Conservation (phyloP, 1,139 yeast species). For the Hyphopichia burtonii region DNA sequence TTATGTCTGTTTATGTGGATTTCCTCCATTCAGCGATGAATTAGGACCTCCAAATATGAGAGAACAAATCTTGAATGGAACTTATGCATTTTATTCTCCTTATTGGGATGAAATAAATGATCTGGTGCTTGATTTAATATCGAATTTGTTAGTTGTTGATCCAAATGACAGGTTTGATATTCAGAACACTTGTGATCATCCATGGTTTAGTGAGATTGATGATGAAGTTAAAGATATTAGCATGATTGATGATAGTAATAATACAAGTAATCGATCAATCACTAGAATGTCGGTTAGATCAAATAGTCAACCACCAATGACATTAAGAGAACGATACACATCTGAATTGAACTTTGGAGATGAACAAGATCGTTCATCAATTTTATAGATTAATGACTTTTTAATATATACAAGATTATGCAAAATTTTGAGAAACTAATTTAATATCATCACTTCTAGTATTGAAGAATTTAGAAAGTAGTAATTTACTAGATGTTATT, state of each 20-base stretch:
- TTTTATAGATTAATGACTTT: slow-evolving; percentile 4
- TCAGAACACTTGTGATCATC: slow-evolving; percentile 50
- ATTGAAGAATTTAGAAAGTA: slow-evolving; percentile 29
- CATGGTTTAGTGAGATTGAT: slow-evolving; percentile 47
- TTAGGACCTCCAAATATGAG: slow-evolving; percentile 76
- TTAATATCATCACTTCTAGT: slow-evolving; percentile 26
- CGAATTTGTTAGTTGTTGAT: slow-evolving; percentile 58
- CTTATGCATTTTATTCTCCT: slow-evolving; percentile 74
- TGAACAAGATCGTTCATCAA: slow-evolving; percentile 8
- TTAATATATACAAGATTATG: not conserved
- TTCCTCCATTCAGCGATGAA: slow-evolving; percentile 83
- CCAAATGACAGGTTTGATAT: slow-evolving; percentile 55
- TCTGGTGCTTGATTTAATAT: slow-evolving; percentile 61
- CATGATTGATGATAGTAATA: slow-evolving; percentile 4
- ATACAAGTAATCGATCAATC: slow-evolving; percentile 4
- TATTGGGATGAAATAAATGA: slow-evolving; percentile 76
- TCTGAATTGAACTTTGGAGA: slow-evolving; percentile 22
- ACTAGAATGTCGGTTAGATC: slow-evolving; percentile 18
- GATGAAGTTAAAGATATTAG: slow-evolving; percentile 1
- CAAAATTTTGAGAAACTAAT: not conserved
- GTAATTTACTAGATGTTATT: slow-evolving; percentile 22
- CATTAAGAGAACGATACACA: slow-evolving; percentile 31
- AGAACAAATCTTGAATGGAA: slow-evolving; percentile 66
- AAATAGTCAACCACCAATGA: slow-evolving; percentile 34
- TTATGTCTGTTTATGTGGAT: slow-evolving; percentile 78